These are phyloP conservation scores for Abortiporus biennis DNA, from an alignment of 1,284 basidiomycete genomes.

Conservation along the genomic window DNA sequence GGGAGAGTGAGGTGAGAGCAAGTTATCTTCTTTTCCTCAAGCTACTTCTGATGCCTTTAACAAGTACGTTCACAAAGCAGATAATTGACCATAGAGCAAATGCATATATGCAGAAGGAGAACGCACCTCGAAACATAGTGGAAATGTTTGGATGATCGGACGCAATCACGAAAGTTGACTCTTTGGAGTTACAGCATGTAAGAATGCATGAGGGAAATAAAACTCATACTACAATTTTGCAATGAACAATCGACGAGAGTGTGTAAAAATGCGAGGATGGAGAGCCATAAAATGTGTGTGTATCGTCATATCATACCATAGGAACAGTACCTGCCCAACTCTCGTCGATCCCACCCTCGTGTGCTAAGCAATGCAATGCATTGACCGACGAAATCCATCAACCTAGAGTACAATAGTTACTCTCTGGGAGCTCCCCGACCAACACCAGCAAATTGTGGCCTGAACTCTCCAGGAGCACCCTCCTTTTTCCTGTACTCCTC, in stretches of 20 bases:
- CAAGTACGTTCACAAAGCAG: slow-evolving; percentile 36
- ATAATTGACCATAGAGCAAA: slow-evolving; percentile 29
- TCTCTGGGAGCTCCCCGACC: slow-evolving; percentile 79
- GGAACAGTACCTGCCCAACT: too few species aligned
- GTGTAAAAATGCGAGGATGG: too few species aligned
- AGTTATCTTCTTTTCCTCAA: not conserved
- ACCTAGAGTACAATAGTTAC: slow-evolving; percentile 24
- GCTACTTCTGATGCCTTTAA: not conserved
- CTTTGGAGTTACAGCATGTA: too few species aligned
- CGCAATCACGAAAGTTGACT: too few species aligned
- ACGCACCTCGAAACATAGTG: slow-evolving; percentile 25
- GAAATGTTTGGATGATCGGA: slow-evolving; percentile 32
- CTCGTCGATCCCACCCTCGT: too few species aligned
- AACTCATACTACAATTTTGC: too few species aligned
- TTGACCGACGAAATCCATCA: slow-evolving; percentile 3
- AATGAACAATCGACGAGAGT: too few species aligned
- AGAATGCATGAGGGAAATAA: too few species aligned
- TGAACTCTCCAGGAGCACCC: slow-evolving; percentile 75
- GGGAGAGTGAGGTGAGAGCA: slow-evolving; percentile 28
- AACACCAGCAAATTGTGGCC: slow-evolving; percentile 81
- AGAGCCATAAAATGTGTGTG: too few species aligned
- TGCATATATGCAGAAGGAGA: not conserved
- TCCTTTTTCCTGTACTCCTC: slow-evolving; percentile 90
- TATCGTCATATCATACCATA: too few species aligned
- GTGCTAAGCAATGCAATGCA: too few species aligned